Conservation (phyloP, 495 filamentous ascomycete genomes). For the Penicilliopsis zonata region DNA sequence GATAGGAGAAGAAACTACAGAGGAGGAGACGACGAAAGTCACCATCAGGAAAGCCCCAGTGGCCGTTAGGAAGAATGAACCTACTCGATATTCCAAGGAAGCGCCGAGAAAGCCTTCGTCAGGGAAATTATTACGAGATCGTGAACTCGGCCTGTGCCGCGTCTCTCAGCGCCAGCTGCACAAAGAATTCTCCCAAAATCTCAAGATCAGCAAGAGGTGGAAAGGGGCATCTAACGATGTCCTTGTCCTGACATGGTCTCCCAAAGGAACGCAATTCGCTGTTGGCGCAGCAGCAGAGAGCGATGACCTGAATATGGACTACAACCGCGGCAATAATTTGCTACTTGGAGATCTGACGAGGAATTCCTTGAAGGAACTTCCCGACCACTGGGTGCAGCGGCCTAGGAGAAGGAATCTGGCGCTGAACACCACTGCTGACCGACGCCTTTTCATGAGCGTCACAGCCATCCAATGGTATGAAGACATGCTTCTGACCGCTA, state of each 20-base stretch:
- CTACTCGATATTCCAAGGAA: no score
- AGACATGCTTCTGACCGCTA: constrained; percentile 56
- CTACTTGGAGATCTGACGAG: constrained; percentile 50
- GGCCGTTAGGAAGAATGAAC: no score
- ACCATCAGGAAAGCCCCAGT: neutral
- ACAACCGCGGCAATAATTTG: constrained; percentile 72
- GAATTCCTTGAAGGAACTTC: constrained; percentile 48
- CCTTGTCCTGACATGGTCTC: constrained; percentile 34
- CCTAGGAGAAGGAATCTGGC: constrained; percentile 38
- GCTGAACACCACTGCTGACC: constrained; percentile 44
- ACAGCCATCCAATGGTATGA: constrained; percentile 63
- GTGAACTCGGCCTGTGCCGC: constrained; percentile 14
- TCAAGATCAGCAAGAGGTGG: constrained; percentile 30
- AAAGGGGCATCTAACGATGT: constrained; percentile 43
- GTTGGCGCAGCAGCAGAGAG: constrained; percentile 61
- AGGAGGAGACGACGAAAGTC: neutral
- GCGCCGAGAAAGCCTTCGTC: no score
- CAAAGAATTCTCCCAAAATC: constrained; percentile 8
- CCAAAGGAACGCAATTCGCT: constrained; percentile 35
- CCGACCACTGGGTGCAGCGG: constrained; percentile 54
- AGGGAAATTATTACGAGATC: no score
- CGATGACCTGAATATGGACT: constrained; percentile 68
- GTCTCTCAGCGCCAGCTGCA: constrained; percentile 7
- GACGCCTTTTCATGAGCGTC: constrained; percentile 67
- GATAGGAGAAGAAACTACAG: neutral